Conservation (phyloP, 1,284 basidiomycete genomes). For the Pseudozyma pruni region DNA sequence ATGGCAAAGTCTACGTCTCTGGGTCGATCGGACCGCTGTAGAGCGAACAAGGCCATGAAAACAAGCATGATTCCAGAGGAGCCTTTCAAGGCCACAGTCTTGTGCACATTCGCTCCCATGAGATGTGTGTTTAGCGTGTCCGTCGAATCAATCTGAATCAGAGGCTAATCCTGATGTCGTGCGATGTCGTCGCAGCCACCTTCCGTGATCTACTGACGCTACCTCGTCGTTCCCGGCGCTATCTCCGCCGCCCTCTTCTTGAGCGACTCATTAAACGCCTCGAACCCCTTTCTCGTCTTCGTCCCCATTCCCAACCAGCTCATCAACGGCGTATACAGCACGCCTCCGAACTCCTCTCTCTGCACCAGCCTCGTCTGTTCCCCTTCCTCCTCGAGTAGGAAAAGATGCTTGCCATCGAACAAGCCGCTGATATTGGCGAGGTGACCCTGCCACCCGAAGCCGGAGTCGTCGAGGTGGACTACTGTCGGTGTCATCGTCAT, state of each 20-base stretch:
- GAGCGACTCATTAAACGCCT: constrained; percentile 4
- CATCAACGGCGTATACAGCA: constrained; percentile 21
- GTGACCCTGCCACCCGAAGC: constrained; percentile 25
- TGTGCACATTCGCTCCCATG: too few species aligned
- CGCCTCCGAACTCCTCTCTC: constrained; percentile 21
- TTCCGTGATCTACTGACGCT: too few species aligned
- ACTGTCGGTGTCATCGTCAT: constrained; percentile 10
- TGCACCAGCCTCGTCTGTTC: constrained; percentile 8
- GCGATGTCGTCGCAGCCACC: too few species aligned
- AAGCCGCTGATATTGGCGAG: constrained; percentile 8
- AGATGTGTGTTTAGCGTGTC: too few species aligned
- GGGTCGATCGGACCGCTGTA: background rate
- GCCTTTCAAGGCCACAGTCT: too few species aligned
- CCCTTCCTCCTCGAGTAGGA: constrained; percentile 6
- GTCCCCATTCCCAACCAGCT: constrained; percentile 13
- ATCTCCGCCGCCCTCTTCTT: constrained; percentile 17
- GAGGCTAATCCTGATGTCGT: too few species aligned
- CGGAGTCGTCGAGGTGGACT: constrained; percentile 5
- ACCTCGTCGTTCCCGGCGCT: too few species aligned
- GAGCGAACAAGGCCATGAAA: too few species aligned
- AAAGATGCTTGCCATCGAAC: constrained; percentile 26
- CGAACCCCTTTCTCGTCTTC: constrained; percentile 12
- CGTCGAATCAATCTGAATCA: too few species aligned
- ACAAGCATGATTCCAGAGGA: too few species aligned
- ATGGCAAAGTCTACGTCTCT: constrained; percentile 12